A percentile compares a stretch with the other conserved stretches of the same genome.
These are phyloP conservation scores for carrot (Daucus carota) DNA, from an alignment of 129 eudicot species.

Conservation along the genomic window DH1_v3.0 NC_030382.2:53072501-53073000, in stretches of 20 bases:
- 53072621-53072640: neutral
- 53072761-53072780: neutral
- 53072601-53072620: constrained; percentile 83
- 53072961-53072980: neutral
- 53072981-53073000: neutral
- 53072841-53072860: neutral
- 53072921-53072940: constrained; percentile 91
- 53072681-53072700: neutral
- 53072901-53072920: constrained; percentile 84
- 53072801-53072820: neutral
- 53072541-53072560: constrained; percentile 93
- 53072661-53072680: neutral
- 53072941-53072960: constrained; percentile 89
- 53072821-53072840: neutral
- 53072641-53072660: constrained; percentile 1
- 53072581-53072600: constrained; percentile 83
- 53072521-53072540: neutral
- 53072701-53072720: neutral
- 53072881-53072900: constrained; percentile 46
- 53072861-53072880: neutral
- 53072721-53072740: neutral
- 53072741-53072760: neutral
- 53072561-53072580: constrained; percentile 86
- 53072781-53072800: neutral
- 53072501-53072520: neutral